A percentile compares a stretch with the other conserved stretches of the same genome.
phyloP scores from a whole-genome alignment of 805 yeast genomes.

The Suhomyces sp. region DNA sequence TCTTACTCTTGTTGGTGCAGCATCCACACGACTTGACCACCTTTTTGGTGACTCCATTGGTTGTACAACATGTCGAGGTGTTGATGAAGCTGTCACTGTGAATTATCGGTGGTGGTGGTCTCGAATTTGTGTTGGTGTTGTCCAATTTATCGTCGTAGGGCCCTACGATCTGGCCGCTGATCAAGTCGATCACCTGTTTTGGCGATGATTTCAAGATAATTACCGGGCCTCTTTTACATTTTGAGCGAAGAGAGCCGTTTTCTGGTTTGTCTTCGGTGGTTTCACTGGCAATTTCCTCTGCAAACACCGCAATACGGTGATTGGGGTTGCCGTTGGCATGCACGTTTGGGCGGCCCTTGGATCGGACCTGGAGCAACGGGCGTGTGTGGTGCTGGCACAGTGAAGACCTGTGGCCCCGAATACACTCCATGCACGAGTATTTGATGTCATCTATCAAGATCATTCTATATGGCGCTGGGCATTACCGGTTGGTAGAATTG shows the following conservation, averaged over 20 bases:
- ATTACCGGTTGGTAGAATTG: background rate
- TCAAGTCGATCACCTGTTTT: conserved; percentile 39
- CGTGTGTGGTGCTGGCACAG: conserved; percentile 79
- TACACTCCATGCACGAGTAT: conserved; percentile 82
- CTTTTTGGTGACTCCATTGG: conserved; percentile 16
- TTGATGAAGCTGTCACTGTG: conserved; percentile 33
- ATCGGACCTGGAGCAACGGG: conserved; percentile 79
- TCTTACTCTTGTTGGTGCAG: conserved; percentile 23
- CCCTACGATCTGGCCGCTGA: conserved; percentile 37
- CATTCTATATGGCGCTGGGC: conserved; percentile 39
- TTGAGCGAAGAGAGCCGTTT: conserved; percentile 3
- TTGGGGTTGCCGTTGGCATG: conserved; percentile 48
- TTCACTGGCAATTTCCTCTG: conserved; percentile 34
- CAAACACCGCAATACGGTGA: conserved; percentile 60
- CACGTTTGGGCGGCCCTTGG: conserved; percentile 82
- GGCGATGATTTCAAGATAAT: conserved; percentile 35
- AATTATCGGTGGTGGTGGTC: conserved; percentile 25
- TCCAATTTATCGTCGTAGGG: conserved; percentile 27
- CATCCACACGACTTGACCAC: conserved; percentile 29
- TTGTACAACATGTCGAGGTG: conserved; percentile 32
- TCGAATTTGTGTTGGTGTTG: conserved; percentile 9
- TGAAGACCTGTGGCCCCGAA: conserved; percentile 89
- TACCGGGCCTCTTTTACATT: conserved; percentile 13
- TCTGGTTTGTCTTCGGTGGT: background rate
- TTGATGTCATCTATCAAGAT: conserved; percentile 75